Conservation (phyloP, 768 basidiomycete genomes). For the Gautieria morchelliformis region DNA sequence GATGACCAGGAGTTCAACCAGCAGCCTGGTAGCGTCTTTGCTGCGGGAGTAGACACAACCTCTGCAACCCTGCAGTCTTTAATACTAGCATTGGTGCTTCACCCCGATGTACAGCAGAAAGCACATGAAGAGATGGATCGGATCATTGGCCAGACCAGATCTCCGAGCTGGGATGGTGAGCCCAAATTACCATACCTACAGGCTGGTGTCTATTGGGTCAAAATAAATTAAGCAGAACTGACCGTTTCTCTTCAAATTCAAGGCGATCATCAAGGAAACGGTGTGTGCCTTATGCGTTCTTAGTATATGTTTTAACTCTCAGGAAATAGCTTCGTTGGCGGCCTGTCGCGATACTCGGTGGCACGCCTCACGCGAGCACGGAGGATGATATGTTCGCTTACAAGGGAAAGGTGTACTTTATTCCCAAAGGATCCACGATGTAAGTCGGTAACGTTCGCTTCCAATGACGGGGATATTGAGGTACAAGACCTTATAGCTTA, state of each 20-base stretch:
- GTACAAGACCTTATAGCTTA: not conserved
- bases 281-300: not conserved
- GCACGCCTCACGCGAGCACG: conserved; percentile 13
- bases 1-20: conserved; percentile 12
- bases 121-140: conserved; percentile 24
- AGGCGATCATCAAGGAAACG: conserved; percentile 8
- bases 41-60: conserved; percentile 12
- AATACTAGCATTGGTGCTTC: conserved; percentile 14
- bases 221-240: not conserved
- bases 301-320: not conserved
- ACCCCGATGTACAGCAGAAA: conserved; percentile 11
- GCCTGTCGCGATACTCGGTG: conserved; percentile 13
- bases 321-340: conserved; percentile 10
- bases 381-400: conserved; percentile 11
- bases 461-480: not conserved
- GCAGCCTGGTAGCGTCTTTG: conserved; percentile 8
- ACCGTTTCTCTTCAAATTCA: not conserved
- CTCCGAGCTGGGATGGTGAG: conserved; percentile 17
- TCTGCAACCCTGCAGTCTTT: conserved; percentile 11
- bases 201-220: not conserved
- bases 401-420: conserved; percentile 11
- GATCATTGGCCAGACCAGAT: conserved; percentile 21
- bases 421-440: conserved; percentile 14
- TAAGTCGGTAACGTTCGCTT: not conserved
- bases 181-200: conserved; percentile 7